phyloP scores from a whole-genome alignment of 2,329 filamentous ascomycete species.

The Thermomyces lanuginosus region DNA sequence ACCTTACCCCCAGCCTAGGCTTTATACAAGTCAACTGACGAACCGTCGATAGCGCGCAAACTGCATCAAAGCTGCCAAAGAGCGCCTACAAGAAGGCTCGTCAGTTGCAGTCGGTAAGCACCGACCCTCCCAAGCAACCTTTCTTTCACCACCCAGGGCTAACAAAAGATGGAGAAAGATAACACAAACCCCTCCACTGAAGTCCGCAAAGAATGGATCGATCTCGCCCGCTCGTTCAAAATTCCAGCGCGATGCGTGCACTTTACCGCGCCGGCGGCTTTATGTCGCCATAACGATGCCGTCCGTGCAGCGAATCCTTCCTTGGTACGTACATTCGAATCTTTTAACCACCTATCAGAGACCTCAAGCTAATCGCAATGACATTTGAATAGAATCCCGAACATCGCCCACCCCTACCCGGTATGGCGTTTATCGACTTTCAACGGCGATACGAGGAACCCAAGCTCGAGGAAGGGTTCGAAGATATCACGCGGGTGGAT shows the following conservation, averaged over 20 bases:
- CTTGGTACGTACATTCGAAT: slow-evolving; percentile 15
- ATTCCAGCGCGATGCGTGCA: slow-evolving; percentile 72
- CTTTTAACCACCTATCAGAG: not conserved
- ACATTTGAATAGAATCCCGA: slow-evolving; percentile 51
- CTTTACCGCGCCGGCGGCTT: slow-evolving; percentile 54
- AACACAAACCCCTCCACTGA: slow-evolving; percentile 85
- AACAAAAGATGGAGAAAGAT: slow-evolving; percentile 37
- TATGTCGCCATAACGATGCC: slow-evolving; percentile 75
- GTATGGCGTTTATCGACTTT: slow-evolving; percentile 66
- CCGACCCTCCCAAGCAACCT: not conserved
- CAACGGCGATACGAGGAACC: slow-evolving; percentile 57
- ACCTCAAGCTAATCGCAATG: slow-evolving; percentile 2
- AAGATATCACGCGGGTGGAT: slow-evolving; percentile 57
- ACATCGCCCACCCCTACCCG: slow-evolving; percentile 53
- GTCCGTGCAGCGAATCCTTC: slow-evolving; percentile 51
- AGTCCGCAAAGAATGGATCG: slow-evolving; percentile 62
- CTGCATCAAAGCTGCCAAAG: slow-evolving; percentile 54
- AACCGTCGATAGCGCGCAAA: slow-evolving; percentile 35
- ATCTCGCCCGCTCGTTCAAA: slow-evolving; percentile 51
- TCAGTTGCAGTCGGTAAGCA: slow-evolving; percentile 63
- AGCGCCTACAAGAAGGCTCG: slow-evolving; percentile 45
- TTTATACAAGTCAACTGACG: not conserved
- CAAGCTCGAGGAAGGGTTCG: slow-evolving; percentile 59
- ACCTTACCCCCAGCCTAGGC: not conserved
- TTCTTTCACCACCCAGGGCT: not conserved